These are phyloP conservation scores for Hanseniaspora gamundiae DNA, from an alignment of 1,139 yeast species.

Conservation along the genomic window DNA sequence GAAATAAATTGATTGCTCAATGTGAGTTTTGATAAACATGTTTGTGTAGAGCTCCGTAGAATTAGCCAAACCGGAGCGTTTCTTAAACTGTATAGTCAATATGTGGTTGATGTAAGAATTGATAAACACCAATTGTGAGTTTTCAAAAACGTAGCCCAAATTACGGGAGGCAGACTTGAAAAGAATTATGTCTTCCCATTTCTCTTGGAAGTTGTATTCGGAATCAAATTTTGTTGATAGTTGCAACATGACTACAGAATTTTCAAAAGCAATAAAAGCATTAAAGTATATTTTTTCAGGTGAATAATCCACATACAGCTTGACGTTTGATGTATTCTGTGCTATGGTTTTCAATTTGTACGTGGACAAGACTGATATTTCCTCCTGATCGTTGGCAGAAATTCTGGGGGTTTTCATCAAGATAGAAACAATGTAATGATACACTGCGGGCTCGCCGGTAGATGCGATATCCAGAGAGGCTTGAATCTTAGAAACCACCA, in stretches of 20 bases:
- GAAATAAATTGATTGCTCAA: conserved; percentile 69
- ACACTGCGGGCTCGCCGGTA: conserved; percentile 22
- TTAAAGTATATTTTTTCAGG: conserved; percentile 22
- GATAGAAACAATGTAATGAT: conserved; percentile 41
- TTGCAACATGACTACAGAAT: conserved; percentile 56
- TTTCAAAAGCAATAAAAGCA: conserved; percentile 50
- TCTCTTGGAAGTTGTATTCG: conserved; percentile 30
- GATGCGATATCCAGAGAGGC: conserved; percentile 9
- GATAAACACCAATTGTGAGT: conserved; percentile 39
- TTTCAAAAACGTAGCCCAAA: conserved; percentile 50
- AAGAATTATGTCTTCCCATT: conserved; percentile 70
- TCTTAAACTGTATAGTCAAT: conserved; percentile 39
- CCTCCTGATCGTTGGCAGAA: conserved; percentile 39
- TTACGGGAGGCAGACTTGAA: conserved; percentile 43
- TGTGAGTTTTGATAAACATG: conserved; percentile 48
- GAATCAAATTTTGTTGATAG: conserved; percentile 39
- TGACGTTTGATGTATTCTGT: conserved; percentile 19
- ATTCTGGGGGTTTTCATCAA: conserved; percentile 17
- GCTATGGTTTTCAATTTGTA: conserved; percentile 39
- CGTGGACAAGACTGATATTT: conserved; percentile 42
- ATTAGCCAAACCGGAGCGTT: too few species aligned
- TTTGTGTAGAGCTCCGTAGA: conserved; percentile 13
- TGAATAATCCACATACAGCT: not conserved
- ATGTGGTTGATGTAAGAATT: conserved; percentile 49
- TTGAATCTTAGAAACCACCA: not conserved